Base-by-base conservation (phyloP, 768 basidiomycete genomes). In the Amanita pallidorosea region DNA sequence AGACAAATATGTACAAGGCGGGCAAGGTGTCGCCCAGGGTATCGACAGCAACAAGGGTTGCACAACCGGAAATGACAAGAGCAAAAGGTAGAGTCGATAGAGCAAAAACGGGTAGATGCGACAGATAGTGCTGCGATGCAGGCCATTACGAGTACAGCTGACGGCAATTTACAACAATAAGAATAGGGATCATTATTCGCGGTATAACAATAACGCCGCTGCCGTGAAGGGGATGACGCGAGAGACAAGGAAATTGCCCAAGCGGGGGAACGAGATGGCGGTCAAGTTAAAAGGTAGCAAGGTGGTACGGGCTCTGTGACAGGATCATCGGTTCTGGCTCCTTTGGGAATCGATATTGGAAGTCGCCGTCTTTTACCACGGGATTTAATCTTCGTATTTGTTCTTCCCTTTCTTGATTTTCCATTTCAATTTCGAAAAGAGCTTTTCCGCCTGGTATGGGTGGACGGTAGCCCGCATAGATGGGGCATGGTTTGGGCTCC, bases 401-500 rank as follows among this genome's bases (percentile, higher is more conserved):
- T 38, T 73, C 73, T 56, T 77, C 76, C 45, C 66, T 68, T 62
- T 84, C 83, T 60, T 82, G 75, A 22, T 71, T 72, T 61, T 88
- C 86, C 67, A 86, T 76, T 57, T 83, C 77, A 18, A 85, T 63
- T 61, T 88, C 84, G 53, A 73, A 88, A 4, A 70, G 73, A 0
- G 84, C 77, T 58, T 85, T 85, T 58, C 73, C 73, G 7, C 85
- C 85, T 1, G 81, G 81, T 37, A 80, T 63, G 33, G 79, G 76
- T n/a, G 79, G 64, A 11, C 81, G 75, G 55, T 74, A 69, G 46
- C 74, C 75, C 59, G 68, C 65, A 51, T 73, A 56, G 55, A 65
- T 67, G 1, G 72, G 67, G 8, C 65, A 64, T 27, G 72, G 74
- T 58, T 81, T 83, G 31, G 88, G 87, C 56, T 78, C 76, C 87